phyloP scores from a whole-genome alignment of 1,284 basidiomycete species.

The Malassezia arunalokei region DNA sequence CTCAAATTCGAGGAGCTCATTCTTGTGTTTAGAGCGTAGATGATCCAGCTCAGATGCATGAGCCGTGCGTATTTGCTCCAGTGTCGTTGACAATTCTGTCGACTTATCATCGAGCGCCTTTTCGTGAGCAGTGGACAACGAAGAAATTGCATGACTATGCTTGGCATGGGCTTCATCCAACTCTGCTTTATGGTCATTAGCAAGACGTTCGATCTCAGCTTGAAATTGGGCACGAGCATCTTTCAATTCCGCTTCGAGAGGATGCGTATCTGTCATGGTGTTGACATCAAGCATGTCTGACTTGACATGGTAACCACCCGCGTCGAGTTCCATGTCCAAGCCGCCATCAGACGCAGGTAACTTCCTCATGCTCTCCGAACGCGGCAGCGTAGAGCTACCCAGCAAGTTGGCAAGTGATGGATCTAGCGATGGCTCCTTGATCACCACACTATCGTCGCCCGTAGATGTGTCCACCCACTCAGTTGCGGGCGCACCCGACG shows the following conservation, averaged over 20 bases:
- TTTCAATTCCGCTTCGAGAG: background rate
- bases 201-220: background rate
- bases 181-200: background rate
- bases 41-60: background rate
- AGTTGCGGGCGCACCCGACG: background rate
- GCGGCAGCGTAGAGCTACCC: background rate
- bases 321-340: slow-evolving; percentile 8
- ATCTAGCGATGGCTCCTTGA: slow-evolving; percentile 12
- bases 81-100: background rate
- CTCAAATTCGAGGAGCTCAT: background rate
- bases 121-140: background rate
- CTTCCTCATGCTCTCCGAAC: background rate
- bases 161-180: background rate
- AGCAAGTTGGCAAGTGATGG: slow-evolving; percentile 8
- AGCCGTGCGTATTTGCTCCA: background rate
- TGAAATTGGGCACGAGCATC: background rate
- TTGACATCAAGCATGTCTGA: slow-evolving; percentile 5
- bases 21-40: background rate
- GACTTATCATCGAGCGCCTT: background rate
- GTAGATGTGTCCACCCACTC: slow-evolving; percentile 16
- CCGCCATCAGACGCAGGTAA: background rate
- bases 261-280: slow-evolving; percentile 6
- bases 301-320: background rate
- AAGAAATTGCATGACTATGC: background rate
- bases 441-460: slow-evolving; percentile 12